Evolutionary conservation across 2,329 filamentous ascomycete species (phyloP).

Genomic region (Ampelomyces quisqualis): DNA sequence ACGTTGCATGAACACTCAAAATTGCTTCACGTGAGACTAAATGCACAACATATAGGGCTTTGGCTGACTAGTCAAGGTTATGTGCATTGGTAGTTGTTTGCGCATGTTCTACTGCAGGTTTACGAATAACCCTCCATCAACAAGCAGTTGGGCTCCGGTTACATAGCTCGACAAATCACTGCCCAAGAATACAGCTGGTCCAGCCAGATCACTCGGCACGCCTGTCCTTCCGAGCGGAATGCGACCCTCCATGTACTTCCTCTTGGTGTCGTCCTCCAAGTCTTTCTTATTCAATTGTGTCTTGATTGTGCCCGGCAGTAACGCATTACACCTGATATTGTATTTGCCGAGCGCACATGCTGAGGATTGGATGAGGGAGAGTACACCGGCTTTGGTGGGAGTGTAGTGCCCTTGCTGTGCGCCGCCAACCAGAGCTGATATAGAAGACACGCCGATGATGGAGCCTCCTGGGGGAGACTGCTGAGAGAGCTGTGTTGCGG

Average conservation of each 20-base stretch:
- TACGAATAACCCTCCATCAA: constrained; percentile 87
- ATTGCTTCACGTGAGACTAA: too few relatives aligned
- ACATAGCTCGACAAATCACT: constrained; percentile 62
- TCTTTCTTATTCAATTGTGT: constrained; percentile 86
- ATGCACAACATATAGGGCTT: too few relatives aligned
- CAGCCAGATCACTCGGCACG: constrained; percentile 67
- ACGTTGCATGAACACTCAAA: too few relatives aligned
- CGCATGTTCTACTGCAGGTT: constrained; percentile 57
- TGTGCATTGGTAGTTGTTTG: not conserved
- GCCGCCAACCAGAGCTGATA: constrained; percentile 75
- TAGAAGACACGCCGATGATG: constrained; percentile 75
- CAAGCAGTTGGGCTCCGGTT: constrained; percentile 77
- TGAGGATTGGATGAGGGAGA: constrained; percentile 79
- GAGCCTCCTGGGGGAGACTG: constrained; percentile 66
- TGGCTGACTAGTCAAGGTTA: not conserved
- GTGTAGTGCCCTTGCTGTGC: constrained; percentile 82
- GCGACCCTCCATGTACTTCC: constrained; percentile 74
- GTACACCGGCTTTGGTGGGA: constrained; percentile 77
- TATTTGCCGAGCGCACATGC: constrained; percentile 77
- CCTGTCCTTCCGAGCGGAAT: constrained; percentile 65
- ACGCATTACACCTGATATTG: constrained; percentile 76
- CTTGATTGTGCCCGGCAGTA: constrained; percentile 78
- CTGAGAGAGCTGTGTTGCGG: constrained; percentile 76
- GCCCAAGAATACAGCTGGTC: constrained; percentile 82
- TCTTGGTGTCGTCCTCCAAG: constrained; percentile 70